Evolutionary conservation across 768 basidiomycete genomes (phyloP).

Genomic region (Lactifluus subvellereus): DNA sequence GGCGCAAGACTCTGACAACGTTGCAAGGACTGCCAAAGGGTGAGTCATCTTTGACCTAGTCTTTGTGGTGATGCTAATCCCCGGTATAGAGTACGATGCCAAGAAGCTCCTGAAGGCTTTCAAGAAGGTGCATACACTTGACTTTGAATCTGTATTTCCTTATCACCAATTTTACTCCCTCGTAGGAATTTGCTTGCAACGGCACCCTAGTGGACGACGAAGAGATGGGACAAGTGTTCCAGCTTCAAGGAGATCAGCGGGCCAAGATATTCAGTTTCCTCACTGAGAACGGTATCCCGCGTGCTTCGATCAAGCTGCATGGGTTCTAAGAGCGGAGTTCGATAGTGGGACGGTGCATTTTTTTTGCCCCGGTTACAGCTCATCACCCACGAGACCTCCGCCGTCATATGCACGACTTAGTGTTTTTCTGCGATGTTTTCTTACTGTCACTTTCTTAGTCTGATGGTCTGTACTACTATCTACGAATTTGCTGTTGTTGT

Average conservation of each 20-base stretch:
- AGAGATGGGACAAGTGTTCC: constrained; percentile 94
- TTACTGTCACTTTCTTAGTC: constrained; percentile 5
- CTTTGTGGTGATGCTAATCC: constrained; percentile 17
- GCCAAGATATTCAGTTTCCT: constrained; percentile 87
- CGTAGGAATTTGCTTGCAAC: constrained; percentile 95
- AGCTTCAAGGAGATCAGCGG: constrained; percentile 97
- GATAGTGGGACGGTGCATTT: constrained; percentile 3
- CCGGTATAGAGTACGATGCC: constrained; percentile 74
- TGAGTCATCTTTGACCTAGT: constrained; percentile 29
- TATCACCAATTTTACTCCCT: constrained; percentile 10
- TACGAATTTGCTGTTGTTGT: constrained; percentile 15
- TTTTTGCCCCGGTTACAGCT: constrained; percentile 13
- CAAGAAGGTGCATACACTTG: constrained; percentile 69
- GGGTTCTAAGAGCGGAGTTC: constrained; percentile 55
- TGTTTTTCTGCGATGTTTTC: constrained; percentile 21
- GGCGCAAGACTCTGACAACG: constrained; percentile 96
- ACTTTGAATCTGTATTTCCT: neutral
- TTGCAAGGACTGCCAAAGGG: constrained; percentile 92
- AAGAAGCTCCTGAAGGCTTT: constrained; percentile 99
- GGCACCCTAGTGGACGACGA: constrained; percentile 94
- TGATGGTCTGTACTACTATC: constrained; percentile 20
- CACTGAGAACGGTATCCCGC: constrained; percentile 71
- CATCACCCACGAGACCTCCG: constrained; percentile 7
- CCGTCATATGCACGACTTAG: constrained; percentile 16
- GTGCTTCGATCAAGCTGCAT: constrained; percentile 77